Evolutionary conservation across 768 basidiomycete species (phyloP), one percentile per base, ranked within the genome.

Genomic region (Tulasnella sp.): DNA sequence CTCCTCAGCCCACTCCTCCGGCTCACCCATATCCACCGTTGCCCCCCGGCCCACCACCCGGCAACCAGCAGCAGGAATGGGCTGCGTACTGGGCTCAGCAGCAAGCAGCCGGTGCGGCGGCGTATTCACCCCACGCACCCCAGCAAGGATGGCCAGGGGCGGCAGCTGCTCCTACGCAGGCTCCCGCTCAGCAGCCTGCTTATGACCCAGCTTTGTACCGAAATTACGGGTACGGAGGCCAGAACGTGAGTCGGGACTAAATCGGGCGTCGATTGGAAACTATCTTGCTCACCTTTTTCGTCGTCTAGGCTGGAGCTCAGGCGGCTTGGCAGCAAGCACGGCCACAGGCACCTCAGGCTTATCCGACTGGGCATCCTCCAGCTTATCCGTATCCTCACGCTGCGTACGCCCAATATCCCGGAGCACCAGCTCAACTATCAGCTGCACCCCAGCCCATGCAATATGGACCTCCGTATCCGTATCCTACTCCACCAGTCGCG

Each of bases 191-290:
- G 19, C 78, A 78, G 12, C 83, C 90, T 37, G 83, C 90, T 16
- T 90, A 93, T 75, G 92, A 94, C 77, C 90, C 89, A 78, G 89
- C 90, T 32, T 81, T 95, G 26, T 95, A 95, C 78, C 92, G 92
- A 0, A 94, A 94, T 78, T 95, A 95, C 77, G 94, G 94, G 37
- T 95, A 96, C 78, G 91, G 92, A 2, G 85, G 87, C 64, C 89
- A 76, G 42, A 47, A 74, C 52, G 71, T 74, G 42, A 19, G 41
- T 5, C 69, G 32, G 83, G 80, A 74, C 78, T 82, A 73, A 81
- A 84, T 77, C 62, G 87, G 88, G 86, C 88, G 0, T 29, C 19
- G 29, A 47, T 67, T 37, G 29, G 32, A 35, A 69, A 73, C 59
- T 39, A 32, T 34, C 1, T 75, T 73, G 68, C 63, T 73, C 59